A percentile compares a stretch with the other conserved stretches of the same genome.
phyloP scores from a whole-genome alignment of 768 basidiomycete genomes.

The Butyriboletus loyo region DNA sequence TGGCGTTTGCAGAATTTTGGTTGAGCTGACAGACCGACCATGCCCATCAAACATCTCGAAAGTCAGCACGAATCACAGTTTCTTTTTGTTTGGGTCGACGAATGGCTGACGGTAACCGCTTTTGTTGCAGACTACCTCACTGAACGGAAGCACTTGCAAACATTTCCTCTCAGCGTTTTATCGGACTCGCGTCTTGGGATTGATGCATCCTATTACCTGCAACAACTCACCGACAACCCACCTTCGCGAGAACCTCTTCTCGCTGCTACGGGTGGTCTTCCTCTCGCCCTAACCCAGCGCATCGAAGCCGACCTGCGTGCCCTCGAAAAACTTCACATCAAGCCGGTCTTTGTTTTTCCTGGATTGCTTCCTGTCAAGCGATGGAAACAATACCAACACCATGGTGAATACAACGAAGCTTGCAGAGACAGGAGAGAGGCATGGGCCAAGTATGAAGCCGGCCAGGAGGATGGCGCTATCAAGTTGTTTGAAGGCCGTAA shows the following conservation, averaged over 20 bases:
- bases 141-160: conserved; percentile 87
- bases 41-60: conserved; percentile 85
- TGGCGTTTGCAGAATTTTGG: neutral
- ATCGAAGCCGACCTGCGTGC: conserved; percentile 90
- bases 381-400: conserved; percentile 53
- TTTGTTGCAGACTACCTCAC: conserved; percentile 64
- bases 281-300: conserved; percentile 79
- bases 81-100: neutral
- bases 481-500: conserved; percentile 77
- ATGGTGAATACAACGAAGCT: conserved; percentile 58
- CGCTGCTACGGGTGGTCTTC: conserved; percentile 92
- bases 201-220: conserved; percentile 90
- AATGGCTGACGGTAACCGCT: neutral
- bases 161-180: conserved; percentile 74
- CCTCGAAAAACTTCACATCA: conserved; percentile 89
- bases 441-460: conserved; percentile 92
- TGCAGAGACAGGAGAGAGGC: conserved; percentile 78
- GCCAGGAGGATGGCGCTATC: conserved; percentile 86
- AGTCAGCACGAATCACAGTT: conserved; percentile 42
- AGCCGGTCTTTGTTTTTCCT: conserved; percentile 97
- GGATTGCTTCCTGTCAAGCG: conserved; percentile 80
- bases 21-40: conserved; percentile 30
- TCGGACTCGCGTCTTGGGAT: conserved; percentile 94
- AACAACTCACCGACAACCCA: conserved; percentile 70
- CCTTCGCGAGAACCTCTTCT: conserved; percentile 86